Percentiles rank a stretch among this genome's conserved stretches.
phyloP scores from a whole-genome alignment of 2,329 filamentous ascomycete genomes.

The Emergomyces pasteurianus region DNA sequence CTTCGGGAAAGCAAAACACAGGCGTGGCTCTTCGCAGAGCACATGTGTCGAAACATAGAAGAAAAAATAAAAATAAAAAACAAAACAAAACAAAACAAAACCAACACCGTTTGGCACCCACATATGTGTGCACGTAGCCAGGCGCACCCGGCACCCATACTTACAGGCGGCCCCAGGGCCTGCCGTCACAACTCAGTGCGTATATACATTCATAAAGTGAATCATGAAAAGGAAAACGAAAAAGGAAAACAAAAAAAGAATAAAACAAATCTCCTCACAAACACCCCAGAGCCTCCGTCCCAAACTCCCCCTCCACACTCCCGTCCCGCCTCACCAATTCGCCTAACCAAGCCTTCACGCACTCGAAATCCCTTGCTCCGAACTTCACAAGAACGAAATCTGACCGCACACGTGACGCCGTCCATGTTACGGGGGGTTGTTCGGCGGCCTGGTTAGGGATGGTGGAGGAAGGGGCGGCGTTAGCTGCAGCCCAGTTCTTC shows the following conservation, averaged over 20 bases:
- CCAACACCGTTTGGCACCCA: too few species aligned
- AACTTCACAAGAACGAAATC: slow-evolving; percentile 89
- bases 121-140: neutral
- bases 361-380: slow-evolving; percentile 68
- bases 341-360: slow-evolving; percentile 66
- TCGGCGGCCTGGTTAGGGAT: slow-evolving; percentile 10
- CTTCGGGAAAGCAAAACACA: too few species aligned
- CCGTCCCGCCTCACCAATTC: slow-evolving; percentile 64
- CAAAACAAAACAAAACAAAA: too few species aligned
- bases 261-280: slow-evolving; percentile 26
- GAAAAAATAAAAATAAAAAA: neutral
- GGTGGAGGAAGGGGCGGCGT: slow-evolving; percentile 11
- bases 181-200: neutral
- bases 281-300: slow-evolving; percentile 70
- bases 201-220: neutral
- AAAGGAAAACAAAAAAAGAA: neutral
- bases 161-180: too few species aligned
- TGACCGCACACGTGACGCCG: slow-evolving; percentile 59
- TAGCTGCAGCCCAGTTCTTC: slow-evolving; percentile 51
- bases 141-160: too few species aligned
- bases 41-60: neutral
- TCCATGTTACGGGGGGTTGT: slow-evolving; percentile 59
- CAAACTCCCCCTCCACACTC: slow-evolving; percentile 59
- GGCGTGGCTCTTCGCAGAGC: neutral
- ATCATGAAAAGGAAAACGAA: neutral